A percentile compares a stretch with the other conserved stretches of the same genome.
Evolutionary conservation across 257 asterid species (phyloP).

Genomic region (Knoxia roxburghii): DNA sequence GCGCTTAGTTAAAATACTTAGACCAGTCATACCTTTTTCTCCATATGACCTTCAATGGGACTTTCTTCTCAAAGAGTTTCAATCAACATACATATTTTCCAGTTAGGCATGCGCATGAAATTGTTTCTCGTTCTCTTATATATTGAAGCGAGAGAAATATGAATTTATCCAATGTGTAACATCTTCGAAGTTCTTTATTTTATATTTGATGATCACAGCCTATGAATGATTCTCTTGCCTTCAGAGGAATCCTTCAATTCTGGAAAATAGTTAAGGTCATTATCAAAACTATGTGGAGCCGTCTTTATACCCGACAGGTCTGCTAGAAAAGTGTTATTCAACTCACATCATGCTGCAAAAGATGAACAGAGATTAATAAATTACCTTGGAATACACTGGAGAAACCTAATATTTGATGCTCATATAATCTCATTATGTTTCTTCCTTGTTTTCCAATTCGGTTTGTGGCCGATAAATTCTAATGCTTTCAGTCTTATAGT

Average conservation of each 20-base stretch:
- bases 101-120: neutral
- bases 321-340: neutral
- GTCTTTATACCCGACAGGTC: neutral
- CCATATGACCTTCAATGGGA: neutral
- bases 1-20: neutral
- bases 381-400: neutral
- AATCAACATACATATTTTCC: neutral
- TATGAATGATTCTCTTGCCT: neutral
- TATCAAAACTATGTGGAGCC: neutral
- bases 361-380: neutral
- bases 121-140: neutral
- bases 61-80: neutral
- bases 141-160: neutral
- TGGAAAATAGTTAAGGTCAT: neutral
- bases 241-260: neutral
- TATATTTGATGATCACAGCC: neutral
- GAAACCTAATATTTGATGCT: neutral
- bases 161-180: neutral
- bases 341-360: neutral
- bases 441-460: slow-evolving; percentile 10
- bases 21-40: neutral
- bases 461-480: neutral
- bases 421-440: slow-evolving; percentile 10
- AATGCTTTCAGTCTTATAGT: slow-evolving; percentile 5
- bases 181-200: too few relatives aligned